These are phyloP conservation scores for Patellaria atrata DNA, from an alignment of 495 filamentous ascomycete species.

Conservation along the genomic window DNA sequence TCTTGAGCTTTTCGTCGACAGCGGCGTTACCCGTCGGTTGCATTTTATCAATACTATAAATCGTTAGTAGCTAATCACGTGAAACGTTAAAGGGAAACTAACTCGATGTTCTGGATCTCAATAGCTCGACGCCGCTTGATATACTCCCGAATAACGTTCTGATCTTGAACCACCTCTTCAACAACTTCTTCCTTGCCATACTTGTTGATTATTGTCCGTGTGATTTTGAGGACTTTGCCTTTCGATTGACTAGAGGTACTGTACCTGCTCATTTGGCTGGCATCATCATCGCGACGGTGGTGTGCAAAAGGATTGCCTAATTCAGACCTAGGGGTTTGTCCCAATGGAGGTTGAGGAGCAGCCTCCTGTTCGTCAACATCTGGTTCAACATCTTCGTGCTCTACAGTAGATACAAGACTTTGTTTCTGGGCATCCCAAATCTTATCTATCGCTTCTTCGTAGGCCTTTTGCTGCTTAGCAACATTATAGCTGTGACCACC, in stretches of 20 bases:
- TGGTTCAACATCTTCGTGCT: constrained; percentile 45
- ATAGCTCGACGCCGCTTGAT: constrained; percentile 35
- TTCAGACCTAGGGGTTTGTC: constrained; percentile 48
- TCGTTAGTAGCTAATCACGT: constrained; percentile 15
- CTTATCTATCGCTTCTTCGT: constrained; percentile 70
- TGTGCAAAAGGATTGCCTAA: constrained; percentile 40
- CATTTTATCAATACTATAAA: constrained; percentile 39
- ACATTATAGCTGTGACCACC: constrained; percentile 97
- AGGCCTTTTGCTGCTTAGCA: constrained; percentile 72
- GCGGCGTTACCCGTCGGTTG: constrained; percentile 66
- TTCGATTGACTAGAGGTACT: constrained; percentile 53
- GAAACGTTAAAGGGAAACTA: constrained; percentile 22
- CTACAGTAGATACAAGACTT: constrained; percentile 52
- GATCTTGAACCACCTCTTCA: constrained; percentile 53
- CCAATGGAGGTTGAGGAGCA: constrained; percentile 22
- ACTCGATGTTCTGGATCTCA: constrained; percentile 56
- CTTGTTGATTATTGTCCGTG: constrained; percentile 44
- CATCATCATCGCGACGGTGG: constrained; percentile 59
- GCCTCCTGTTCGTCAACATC: constrained; percentile 56
- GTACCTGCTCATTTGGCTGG: constrained; percentile 70
- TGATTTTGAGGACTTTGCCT: constrained; percentile 63
- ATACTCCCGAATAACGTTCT: constrained; percentile 57
- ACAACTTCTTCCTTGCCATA: constrained; percentile 46
- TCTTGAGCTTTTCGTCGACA: constrained; percentile 44
- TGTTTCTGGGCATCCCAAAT: constrained; percentile 83